A percentile compares a stretch with the other conserved stretches of the same genome.
Evolutionary conservation across 73 alveolate genomes (phyloP).

Genomic region (Loxodes magnus): DNA sequence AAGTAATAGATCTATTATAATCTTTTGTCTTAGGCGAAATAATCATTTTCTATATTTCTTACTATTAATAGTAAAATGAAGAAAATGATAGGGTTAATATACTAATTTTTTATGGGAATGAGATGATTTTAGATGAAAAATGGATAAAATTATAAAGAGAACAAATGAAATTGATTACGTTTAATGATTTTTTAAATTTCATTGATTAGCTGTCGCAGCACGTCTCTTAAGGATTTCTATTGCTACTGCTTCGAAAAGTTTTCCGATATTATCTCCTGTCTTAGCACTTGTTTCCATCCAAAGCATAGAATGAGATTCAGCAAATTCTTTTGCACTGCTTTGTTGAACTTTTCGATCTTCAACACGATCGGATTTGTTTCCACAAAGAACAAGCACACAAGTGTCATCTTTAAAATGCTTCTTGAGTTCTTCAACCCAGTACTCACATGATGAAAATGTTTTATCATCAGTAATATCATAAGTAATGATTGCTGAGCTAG

Average conservation of each 20-base stretch:
- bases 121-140: no score
- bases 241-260: slow-evolving; percentile 7
- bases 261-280: slow-evolving; percentile 2
- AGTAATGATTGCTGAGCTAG: slow-evolving; percentile 42
- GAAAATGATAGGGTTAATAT: no score
- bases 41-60: no score
- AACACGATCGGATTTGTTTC: slow-evolving; percentile 7
- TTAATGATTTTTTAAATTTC: no score
- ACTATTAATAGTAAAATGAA: no score
- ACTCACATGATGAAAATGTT: slow-evolving; percentile 30
- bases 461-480: slow-evolving; percentile 51
- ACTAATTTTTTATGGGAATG: no score
- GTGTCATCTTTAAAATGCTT: slow-evolving; percentile 19
- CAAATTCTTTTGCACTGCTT: not conserved
- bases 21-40: no score
- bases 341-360: not conserved
- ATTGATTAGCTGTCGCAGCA: no score
- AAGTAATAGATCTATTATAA: no score
- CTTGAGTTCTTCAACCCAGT: slow-evolving; percentile 56
- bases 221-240: not conserved
- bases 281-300: slow-evolving; percentile 4
- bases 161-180: no score
- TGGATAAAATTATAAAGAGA: no score
- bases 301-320: slow-evolving; percentile 1
- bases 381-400: not conserved